Evolutionary conservation across 306 rosid genomes (phyloP).

Genomic region (Betula pendula): DNA sequence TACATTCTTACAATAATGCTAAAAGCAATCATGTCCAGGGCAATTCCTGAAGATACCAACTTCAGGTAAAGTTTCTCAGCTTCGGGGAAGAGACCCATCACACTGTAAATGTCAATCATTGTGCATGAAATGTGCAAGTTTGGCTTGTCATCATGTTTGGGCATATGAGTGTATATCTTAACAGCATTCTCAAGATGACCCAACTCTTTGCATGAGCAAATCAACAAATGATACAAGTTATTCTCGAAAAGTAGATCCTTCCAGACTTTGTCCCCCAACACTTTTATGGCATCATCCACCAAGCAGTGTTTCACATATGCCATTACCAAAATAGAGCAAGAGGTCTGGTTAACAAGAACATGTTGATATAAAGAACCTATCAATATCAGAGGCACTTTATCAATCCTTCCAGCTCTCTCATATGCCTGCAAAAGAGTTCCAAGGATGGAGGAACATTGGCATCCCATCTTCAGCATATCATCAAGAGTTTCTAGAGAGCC

Average conservation of each 20-base stretch:
- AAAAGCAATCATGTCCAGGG: conserved; percentile 75
- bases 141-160: conserved; percentile 44
- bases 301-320: conserved; percentile 75
- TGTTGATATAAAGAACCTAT: conserved; percentile 60
- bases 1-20: conserved; percentile 81
- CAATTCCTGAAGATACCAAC: conserved; percentile 56
- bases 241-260: conserved; percentile 62
- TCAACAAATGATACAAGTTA: conserved; percentile 82
- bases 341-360: conserved; percentile 65
- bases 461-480: conserved; percentile 72
- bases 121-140: conserved; percentile 82
- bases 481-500: conserved; percentile 59
- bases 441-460: conserved; percentile 67
- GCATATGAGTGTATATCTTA: conserved; percentile 52
- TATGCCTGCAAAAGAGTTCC: conserved; percentile 68
- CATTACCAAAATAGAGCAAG: conserved; percentile 82
- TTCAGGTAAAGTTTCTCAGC: conserved; percentile 64
- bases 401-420: conserved; percentile 67
- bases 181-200: conserved; percentile 72
- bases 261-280: conserved; percentile 74
- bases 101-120: conserved; percentile 76
- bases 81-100: conserved; percentile 56
- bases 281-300: conserved; percentile 65
- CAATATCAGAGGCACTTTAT: conserved; percentile 61
- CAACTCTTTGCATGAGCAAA: conserved; percentile 80